These are phyloP conservation scores for Antarctomyces pellizariae DNA, from an alignment of 495 filamentous ascomycete species.

Conservation along the genomic window DNA sequence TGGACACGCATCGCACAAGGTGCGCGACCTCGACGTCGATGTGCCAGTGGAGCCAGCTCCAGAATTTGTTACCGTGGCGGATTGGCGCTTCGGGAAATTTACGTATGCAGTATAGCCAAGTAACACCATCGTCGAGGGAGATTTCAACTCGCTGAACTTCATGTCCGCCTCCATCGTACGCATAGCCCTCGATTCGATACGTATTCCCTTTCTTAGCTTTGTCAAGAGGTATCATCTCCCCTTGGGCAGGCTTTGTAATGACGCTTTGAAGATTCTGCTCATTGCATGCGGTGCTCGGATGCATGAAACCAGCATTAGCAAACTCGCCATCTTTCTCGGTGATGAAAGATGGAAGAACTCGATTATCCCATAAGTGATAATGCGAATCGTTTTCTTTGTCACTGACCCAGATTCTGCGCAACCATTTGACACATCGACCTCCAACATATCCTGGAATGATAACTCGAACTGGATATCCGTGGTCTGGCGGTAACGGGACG, in stretches of 20 bases:
- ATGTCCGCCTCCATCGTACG: conserved; percentile 32
- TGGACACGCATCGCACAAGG: neutral
- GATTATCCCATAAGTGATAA: conserved; percentile 23
- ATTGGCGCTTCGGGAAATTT: conserved; percentile 18
- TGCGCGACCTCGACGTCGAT: conserved; percentile 12
- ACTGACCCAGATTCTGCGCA: conserved; percentile 32
- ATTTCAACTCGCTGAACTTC: conserved; percentile 31
- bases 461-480: conserved; percentile 35
- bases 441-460: conserved; percentile 37
- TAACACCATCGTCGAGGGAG: conserved; percentile 27
- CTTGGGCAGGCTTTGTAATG: conserved; percentile 16
- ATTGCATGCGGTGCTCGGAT: conserved; percentile 1
- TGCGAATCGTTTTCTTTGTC: conserved; percentile 31
- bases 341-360: conserved; percentile 36
- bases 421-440: conserved; percentile 42
- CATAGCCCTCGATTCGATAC: conserved; percentile 25
- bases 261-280: neutral
- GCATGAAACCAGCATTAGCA: conserved; percentile 10
- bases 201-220: conserved; percentile 21
- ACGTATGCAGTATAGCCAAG: conserved; percentile 18
- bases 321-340: conserved; percentile 29
- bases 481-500: conserved; percentile 26
- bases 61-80: conserved; percentile 21
- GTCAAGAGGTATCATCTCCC: conserved; percentile 32
- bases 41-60: conserved; percentile 32